These are phyloP conservation scores for Lindgomyces ingoldianus DNA, from an alignment of 495 filamentous ascomycete genomes.

Conservation along the genomic window DNA sequence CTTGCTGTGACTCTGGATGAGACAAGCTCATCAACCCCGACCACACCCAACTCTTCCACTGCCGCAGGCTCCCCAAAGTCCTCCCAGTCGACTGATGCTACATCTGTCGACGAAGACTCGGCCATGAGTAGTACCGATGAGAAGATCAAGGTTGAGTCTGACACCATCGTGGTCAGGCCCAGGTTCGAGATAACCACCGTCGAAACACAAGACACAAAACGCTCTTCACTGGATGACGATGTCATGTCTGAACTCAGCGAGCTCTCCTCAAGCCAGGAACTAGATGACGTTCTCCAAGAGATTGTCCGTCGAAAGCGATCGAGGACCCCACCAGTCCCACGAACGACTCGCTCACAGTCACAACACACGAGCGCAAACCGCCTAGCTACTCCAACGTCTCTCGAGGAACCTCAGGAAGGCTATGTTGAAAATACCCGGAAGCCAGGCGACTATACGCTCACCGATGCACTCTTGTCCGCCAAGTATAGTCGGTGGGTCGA, in stretches of 20 bases:
- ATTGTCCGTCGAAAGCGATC: conserved; percentile 28
- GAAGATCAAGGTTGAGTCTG: conserved; percentile 4
- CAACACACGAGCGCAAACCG: conserved; percentile 6
- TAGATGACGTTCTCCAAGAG: conserved; percentile 24
- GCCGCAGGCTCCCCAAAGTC: conserved; percentile 25
- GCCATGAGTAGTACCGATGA: conserved; percentile 6
- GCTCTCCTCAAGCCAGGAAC: conserved; percentile 20
- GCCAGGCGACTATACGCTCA: conserved; percentile 56
- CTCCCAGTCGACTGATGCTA: conserved; percentile 30
- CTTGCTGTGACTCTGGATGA: conserved; percentile 29
- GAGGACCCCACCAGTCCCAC: conserved; percentile 9
- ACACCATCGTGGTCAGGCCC: conserved; percentile 4
- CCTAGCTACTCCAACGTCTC: conserved; percentile 44
- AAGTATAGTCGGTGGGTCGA: conserved; percentile 79
- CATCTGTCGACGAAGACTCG: conserved; percentile 28
- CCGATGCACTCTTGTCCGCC: conserved; percentile 67
- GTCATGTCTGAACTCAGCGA: conserved; percentile 31
- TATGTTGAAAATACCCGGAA: conserved; percentile 34
- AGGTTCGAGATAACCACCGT: conserved; percentile 3
- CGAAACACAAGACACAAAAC: background rate
- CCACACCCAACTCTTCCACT: conserved; percentile 21
- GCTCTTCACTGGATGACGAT: conserved; percentile 20
- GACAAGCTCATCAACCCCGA: conserved; percentile 7
- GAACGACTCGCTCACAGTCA: conserved; percentile 29
- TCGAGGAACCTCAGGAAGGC: conserved; percentile 46